Base-by-base conservation (phyloP, 352 stramenopile species). In the Phytophthora sojae region DNA sequence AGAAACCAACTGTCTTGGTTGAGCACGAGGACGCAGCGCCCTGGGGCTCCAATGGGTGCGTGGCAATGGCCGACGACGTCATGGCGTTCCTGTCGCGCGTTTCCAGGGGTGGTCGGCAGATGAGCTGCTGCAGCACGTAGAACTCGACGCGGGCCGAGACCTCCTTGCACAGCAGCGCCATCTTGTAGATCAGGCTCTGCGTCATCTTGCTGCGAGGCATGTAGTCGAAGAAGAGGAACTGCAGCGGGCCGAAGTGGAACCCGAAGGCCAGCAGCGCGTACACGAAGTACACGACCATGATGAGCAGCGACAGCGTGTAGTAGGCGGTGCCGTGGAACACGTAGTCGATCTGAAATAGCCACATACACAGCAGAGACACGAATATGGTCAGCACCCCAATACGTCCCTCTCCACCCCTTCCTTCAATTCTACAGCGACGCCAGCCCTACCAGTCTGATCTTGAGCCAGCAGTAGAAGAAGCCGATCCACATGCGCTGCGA, bases 141-240 rank as follows among this genome's bases (percentile, higher is more conserved):
- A 85, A 79, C 67, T 88, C 79, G 44, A 75, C 23, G 4, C 79
- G 82, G n/a, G 57, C 68, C 30, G 80, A 86, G 1, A 85, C 59
- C 47, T 86, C 26, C 35, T 77, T 71, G 52, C 73, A 85, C 37
- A 85, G 32, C 12, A 70, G 51, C 29, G 71, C 77, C 23, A 76
- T 37, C 44, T 80, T 81, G 60, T 85, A 81, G 55, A 82, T 80
- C 26, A 86, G 39, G 44, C 77, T 86, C 44, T 80, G 76, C 21
- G 82, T 88, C 76, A 85, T 86, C 57, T 89, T 83, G 61, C 59
- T 83, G 29, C 71, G 79, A 15, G 80, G 77, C 29, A 88, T 86
- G 71, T 75, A 86, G 76, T 94, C 85, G 63, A 87, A 89, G 44
- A 94, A 94, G 17, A 94, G 78, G 55, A 94, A 92, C 70, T 92